Conservation (phyloP, 768 basidiomycete genomes). For the Cubamyces lactineus region DNA sequence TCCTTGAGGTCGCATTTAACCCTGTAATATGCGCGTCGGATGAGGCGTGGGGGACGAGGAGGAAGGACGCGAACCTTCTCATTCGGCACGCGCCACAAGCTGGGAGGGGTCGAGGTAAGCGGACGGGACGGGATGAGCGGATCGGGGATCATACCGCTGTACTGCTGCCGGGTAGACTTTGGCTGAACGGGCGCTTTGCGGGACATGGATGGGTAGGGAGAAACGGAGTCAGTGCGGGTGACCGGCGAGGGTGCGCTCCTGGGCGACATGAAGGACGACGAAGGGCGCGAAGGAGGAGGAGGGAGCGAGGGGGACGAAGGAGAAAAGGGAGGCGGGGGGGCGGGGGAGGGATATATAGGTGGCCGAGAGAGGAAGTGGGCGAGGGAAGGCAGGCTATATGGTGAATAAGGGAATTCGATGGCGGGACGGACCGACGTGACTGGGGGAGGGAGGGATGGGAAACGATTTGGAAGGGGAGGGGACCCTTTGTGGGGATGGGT, state of each 20-base stretch:
- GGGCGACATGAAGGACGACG: slow-evolving; percentile 57
- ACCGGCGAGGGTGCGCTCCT: slow-evolving; percentile 27
- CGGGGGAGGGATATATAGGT: slow-evolving; percentile 23
- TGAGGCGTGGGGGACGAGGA: slow-evolving; percentile 12
- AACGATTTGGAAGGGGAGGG: not conserved
- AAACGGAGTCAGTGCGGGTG: slow-evolving; percentile 25
- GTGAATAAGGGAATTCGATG: slow-evolving; percentile 20
- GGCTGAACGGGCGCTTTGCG: slow-evolving; percentile 31
- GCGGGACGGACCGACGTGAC: slow-evolving; percentile 12
- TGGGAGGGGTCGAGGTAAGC: slow-evolving; percentile 63
- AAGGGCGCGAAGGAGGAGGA: slow-evolving; percentile 32
- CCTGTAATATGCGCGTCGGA: slow-evolving; percentile 41
- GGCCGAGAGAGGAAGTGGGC: slow-evolving; percentile 19
- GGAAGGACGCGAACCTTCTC: slow-evolving; percentile 58
- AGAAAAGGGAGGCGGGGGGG: slow-evolving; percentile 27
- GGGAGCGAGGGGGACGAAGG: slow-evolving; percentile 31
- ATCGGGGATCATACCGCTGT: slow-evolving; percentile 33
- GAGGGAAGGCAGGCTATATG: slow-evolving; percentile 25
- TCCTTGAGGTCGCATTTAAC: slow-evolving; percentile 96
- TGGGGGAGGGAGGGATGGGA: slow-evolving; percentile 8
- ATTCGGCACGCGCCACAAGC: slow-evolving; percentile 93
- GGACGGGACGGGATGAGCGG: slow-evolving; percentile 40
- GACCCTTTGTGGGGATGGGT: slow-evolving; percentile 17
- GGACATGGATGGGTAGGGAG: slow-evolving; percentile 23
- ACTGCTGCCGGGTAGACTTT: slow-evolving; percentile 32